Conservation (phyloP, 75 land plant genomes). For the Isoetes taiwanensis region DNA sequence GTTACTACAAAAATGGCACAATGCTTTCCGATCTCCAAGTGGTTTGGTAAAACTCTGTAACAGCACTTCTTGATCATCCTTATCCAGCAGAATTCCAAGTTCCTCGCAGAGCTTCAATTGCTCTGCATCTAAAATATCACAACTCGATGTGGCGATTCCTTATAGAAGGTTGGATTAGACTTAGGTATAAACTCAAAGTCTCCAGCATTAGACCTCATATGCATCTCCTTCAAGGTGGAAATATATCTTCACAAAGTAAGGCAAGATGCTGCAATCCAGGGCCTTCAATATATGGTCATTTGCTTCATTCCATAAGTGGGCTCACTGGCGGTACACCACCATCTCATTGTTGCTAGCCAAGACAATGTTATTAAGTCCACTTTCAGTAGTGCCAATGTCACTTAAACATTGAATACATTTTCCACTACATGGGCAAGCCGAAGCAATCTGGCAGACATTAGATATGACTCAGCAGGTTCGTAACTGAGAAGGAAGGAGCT, state of each 20-base stretch:
- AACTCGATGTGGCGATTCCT: slow-evolving; percentile 45
- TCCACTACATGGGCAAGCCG: slow-evolving; percentile 89
- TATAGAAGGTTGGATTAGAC: slow-evolving; percentile 83
- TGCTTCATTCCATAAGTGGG: slow-evolving; percentile 86
- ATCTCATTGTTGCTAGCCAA: slow-evolving; percentile 84
- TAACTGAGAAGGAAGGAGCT: slow-evolving; percentile 73
- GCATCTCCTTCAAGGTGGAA: slow-evolving; percentile 76
- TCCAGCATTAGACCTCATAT: slow-evolving; percentile 41
- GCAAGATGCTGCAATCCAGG: slow-evolving; percentile 94
- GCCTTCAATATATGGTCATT: slow-evolving; percentile 80
- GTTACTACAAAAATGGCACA: too few relatives aligned
- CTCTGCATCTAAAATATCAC: slow-evolving; percentile 62
- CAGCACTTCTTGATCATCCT: slow-evolving; percentile 85
- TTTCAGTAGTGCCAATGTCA: slow-evolving; percentile 76
- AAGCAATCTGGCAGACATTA: slow-evolving; percentile 41
- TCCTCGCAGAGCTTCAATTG: slow-evolving; percentile 83
- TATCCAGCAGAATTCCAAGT: slow-evolving; percentile 84
- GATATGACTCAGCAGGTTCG: slow-evolving; percentile 33
- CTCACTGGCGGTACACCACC: slow-evolving; percentile 80
- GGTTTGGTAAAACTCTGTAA: slow-evolving; percentile 98
- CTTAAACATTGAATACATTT: slow-evolving; percentile 53
- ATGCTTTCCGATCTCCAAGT: slow-evolving; percentile 91
- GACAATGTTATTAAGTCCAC: slow-evolving; percentile 87
- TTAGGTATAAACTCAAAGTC: slow-evolving; percentile 96
- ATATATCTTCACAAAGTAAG: slow-evolving; percentile 49